Percentiles rank a stretch among this genome's conserved stretches.
Conservation (phyloP, 129 eudicot genomes). For the Calendula officinalis region DNA sequence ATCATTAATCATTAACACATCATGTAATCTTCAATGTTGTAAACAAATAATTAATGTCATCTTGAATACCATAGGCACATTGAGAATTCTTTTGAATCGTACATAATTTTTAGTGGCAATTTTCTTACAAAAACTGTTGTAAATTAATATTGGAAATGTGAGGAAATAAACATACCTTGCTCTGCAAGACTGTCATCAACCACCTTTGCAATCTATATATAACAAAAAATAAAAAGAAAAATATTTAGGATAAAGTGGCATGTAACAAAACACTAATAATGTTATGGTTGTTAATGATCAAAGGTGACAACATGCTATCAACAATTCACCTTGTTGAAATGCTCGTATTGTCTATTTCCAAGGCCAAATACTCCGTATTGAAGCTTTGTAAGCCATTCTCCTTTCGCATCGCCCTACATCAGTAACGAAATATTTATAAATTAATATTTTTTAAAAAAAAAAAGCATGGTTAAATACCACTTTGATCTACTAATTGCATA, state of each 20-base stretch:
- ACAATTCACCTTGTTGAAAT: slow-evolving; percentile 81
- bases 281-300: not conserved
- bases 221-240: slow-evolving; percentile 1
- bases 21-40: too few relatives aligned
- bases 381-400: slow-evolving; percentile 82
- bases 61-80: slow-evolving; percentile 1
- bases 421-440: not conserved
- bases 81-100: slow-evolving; percentile 40
- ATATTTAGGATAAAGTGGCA: slow-evolving; percentile 15
- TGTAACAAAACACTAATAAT: not conserved
- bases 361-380: slow-evolving; percentile 90
- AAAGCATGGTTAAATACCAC: not conserved
- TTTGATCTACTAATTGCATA: not conserved
- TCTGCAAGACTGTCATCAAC: slow-evolving; percentile 64
- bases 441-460: not conserved
- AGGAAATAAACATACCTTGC: slow-evolving; percentile 56
- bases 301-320: slow-evolving; percentile 5
- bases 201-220: slow-evolving; percentile 72
- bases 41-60: not conserved
- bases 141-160: not conserved
- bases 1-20: slow-evolving; percentile 7
- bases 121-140: not conserved
- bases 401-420: slow-evolving; percentile 60
- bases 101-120: too few relatives aligned
- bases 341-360: slow-evolving; percentile 95